Conservation (phyloP, 192 early-diverging fungal species). For the Spizellomyces punctatus region DNA sequence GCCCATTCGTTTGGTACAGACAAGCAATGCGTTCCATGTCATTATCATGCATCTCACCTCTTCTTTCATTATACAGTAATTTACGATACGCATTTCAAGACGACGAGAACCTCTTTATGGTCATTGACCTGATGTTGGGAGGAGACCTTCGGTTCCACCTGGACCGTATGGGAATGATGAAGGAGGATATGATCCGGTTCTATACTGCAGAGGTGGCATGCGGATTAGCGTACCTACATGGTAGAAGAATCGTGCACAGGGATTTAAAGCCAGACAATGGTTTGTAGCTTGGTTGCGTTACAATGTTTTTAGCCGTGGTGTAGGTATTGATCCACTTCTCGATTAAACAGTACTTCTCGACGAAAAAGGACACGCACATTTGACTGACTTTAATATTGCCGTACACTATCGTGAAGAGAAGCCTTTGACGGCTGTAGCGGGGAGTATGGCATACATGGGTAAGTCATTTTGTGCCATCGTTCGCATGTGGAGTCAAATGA, state of each 20-base stretch:
- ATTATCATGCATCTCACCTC: neutral
- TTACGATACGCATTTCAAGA: conserved; percentile 96
- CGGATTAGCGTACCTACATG: conserved; percentile 82
- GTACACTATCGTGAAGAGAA: conserved; percentile 67
- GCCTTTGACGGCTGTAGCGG: conserved; percentile 80
- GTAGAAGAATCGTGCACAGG: conserved; percentile 80
- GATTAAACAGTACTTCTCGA: conserved; percentile 62
- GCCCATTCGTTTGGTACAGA: conserved; percentile 67
- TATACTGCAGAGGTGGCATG: conserved; percentile 89
- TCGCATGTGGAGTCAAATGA: neutral
- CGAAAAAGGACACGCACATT: conserved; percentile 80
- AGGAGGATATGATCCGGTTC: conserved; percentile 76
- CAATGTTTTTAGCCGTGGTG: neutral
- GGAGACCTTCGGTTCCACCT: conserved; percentile 92
- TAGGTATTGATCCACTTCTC: neutral
- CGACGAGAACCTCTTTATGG: conserved; percentile 90
- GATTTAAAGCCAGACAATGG: conserved; percentile 95
- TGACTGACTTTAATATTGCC: conserved; percentile 98
- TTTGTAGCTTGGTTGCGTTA: conserved; percentile 1
- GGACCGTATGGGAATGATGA: conserved; percentile 68
- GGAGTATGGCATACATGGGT: conserved; percentile 91
- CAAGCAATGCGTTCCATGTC: too few species aligned
- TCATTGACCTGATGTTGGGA: conserved; percentile 92
- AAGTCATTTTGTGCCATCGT: conserved; percentile 3
- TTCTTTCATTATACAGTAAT: conserved; percentile 52